Evolutionary conservation across 1,139 yeast genomes (phyloP), one percentile per base, ranked within the genome.

Genomic region (Candida glucosophila): DNA sequence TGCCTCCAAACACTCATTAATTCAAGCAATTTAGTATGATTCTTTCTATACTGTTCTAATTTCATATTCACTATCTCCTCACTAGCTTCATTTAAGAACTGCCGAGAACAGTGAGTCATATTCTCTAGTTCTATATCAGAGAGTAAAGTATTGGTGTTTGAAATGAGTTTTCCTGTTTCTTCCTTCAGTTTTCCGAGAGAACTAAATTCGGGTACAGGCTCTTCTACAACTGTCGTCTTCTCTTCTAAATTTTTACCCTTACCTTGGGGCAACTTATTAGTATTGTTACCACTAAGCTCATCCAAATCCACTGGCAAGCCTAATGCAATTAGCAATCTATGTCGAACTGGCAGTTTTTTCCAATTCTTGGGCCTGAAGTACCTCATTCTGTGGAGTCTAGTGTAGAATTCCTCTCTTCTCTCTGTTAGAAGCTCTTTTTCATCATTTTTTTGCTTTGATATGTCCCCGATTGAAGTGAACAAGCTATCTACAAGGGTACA

Each of bases 301-400:
- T 73, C 79, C 19, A 73, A 48, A 35, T 73, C 72, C 20, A 74
- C 62, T 0, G 81, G 80, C 6, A 76, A 63, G 0, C 80, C 80
- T 21, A 76, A 50, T 9, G 69, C 62, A 10, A 73, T 60, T 22
- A 77, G 54, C 24, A 77, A 47, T 35, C 65, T 62, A 36, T 75
- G 69, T 21, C 83, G 65, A 15, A 75, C 61, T 17, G 70, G 62
- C 52, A 73, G 72, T 29, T 61, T 59, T 18, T 58, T 58, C 85
- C 85, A 77, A 37, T 70, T 73, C 16, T 65, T 60, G 0, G 74
- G 75, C 17, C 56, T 59, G 23, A 67, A 45, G 28, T 58, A 57
- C n/a, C n/a, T n/a, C n/a, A n/a, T n/a, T n/a, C n/a, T n/a, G n/a
- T n/a, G n/a, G n/a, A n/a, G n/a, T n/a, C n/a, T n/a, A n/a, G n/a